A percentile compares a stretch with the other conserved stretches of the same genome.
Evolutionary conservation across 441 rosid species (phyloP).

Genomic region (Viola pubescens): DNA sequence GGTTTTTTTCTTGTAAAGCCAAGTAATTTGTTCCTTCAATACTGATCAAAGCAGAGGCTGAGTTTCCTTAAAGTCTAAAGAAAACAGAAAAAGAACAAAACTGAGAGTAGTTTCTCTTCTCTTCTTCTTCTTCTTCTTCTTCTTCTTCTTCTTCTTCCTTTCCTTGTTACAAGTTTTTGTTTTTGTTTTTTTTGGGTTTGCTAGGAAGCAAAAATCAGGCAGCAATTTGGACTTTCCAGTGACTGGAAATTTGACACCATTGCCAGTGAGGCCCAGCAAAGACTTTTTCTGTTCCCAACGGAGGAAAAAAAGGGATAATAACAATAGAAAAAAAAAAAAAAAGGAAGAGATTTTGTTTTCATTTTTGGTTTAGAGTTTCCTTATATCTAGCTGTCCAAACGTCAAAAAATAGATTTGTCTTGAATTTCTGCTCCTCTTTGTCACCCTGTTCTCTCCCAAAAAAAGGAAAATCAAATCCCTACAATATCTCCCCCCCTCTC

Average conservation of each 20-base stretch:
- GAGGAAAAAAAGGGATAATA: background rate
- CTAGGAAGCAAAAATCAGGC: too few relatives aligned
- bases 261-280: too few relatives aligned
- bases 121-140: too few relatives aligned
- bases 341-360: background rate
- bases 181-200: conserved; percentile 1
- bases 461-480: conserved; percentile 27
- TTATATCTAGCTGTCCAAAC: conserved; percentile 37
- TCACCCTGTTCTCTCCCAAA: conserved; percentile 11
- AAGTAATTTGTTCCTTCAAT: conserved; percentile 20
- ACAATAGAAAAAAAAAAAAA: background rate
- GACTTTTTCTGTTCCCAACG: background rate
- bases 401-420: conserved; percentile 28
- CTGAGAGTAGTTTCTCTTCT: background rate
- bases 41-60: conserved; percentile 27
- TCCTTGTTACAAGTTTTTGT: background rate
- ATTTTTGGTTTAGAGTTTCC: conserved; percentile 15
- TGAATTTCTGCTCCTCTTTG: conserved; percentile 16
- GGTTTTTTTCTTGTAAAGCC: conserved; percentile 4
- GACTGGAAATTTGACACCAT: too few relatives aligned
- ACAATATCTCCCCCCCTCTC: conserved; percentile 29
- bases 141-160: background rate
- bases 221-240: too few relatives aligned
- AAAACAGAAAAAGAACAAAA: background rate
- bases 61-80: conserved; percentile 31